Conservation (phyloP, 139 green algal species). For the Penium margaritaceum region DNA sequence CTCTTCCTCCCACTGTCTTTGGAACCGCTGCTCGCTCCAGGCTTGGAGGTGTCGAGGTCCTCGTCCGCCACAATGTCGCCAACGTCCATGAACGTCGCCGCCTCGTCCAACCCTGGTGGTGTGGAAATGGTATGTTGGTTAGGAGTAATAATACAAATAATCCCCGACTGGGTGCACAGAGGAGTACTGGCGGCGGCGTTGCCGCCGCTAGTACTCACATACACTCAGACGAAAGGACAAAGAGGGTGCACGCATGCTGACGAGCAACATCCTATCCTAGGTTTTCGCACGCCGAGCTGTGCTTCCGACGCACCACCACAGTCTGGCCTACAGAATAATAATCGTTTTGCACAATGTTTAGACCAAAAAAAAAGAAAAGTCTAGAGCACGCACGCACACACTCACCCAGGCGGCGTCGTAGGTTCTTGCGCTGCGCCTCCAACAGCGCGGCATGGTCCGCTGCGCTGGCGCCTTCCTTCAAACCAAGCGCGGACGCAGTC, state of each 20-base stretch:
- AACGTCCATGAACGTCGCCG: conserved; percentile 64
- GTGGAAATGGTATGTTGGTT: too few relatives aligned
- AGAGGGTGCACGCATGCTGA: too few relatives aligned
- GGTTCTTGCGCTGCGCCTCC: conserved; percentile 55
- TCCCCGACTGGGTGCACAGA: too few relatives aligned
- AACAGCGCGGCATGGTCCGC: too few relatives aligned
- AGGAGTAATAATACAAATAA: too few relatives aligned
- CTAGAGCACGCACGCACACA: background rate
- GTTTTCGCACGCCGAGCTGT: background rate
- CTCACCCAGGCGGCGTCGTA: conserved; percentile 64
- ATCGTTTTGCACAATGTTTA: too few relatives aligned
- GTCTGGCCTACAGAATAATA: background rate
- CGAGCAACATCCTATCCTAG: background rate
- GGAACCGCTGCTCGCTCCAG: background rate
- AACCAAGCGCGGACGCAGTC: background rate
- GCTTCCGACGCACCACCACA: background rate
- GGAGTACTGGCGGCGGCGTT: too few relatives aligned
- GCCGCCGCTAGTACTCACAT: background rate
- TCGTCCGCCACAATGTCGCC: conserved; percentile 69
- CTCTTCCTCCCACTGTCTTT: background rate
- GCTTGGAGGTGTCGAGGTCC: conserved; percentile 65
- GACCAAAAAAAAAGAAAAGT: too few relatives aligned
- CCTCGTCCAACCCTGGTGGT: conserved; percentile 45
- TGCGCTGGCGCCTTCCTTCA: conserved; percentile 60
- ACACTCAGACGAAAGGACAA: background rate